Conservation (phyloP, 495 filamentous ascomycete genomes). For the Hyaloscypha variabilis region DNA sequence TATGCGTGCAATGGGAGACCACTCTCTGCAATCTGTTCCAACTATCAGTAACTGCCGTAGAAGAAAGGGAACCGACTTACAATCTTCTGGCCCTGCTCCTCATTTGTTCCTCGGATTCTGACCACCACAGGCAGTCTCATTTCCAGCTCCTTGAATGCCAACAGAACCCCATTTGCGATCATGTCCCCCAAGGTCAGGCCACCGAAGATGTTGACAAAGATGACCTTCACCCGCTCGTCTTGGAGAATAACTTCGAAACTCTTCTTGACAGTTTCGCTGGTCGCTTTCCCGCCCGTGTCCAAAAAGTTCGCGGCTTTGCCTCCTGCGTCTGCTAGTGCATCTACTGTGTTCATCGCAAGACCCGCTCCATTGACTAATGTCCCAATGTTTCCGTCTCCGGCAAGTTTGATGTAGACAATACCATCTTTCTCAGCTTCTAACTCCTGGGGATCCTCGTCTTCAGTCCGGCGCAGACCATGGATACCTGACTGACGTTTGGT, state of each 20-base stretch:
- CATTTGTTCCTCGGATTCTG: conserved; percentile 81
- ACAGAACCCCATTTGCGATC: conserved; percentile 82
- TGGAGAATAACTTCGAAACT: conserved; percentile 72
- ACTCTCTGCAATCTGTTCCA: conserved; percentile 65
- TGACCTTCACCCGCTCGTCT: conserved; percentile 68
- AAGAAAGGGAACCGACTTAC: conserved; percentile 39
- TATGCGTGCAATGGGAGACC: conserved; percentile 74
- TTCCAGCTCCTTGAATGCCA: conserved; percentile 74
- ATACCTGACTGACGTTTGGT: conserved; percentile 65
- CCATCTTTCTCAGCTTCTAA: conserved; percentile 69
- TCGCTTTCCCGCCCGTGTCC: conserved; percentile 90
- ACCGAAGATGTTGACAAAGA: conserved; percentile 93
- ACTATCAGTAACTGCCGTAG: conserved; percentile 3
- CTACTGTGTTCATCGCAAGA: conserved; percentile 90
- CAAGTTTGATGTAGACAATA: conserved; percentile 47
- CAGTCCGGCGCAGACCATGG: conserved; percentile 56
- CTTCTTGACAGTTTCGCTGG: conserved; percentile 77
- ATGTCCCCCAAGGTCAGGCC: conserved; percentile 83
- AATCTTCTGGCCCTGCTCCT: conserved; percentile 74
- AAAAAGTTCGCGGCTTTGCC: conserved; percentile 79
- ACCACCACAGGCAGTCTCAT: conserved; percentile 80
- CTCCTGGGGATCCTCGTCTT: conserved; percentile 58
- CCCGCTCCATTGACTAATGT: conserved; percentile 73
- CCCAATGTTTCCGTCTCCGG: conserved; percentile 32
- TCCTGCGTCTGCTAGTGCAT: conserved; percentile 68